A percentile compares a stretch with the other conserved stretches of the same genome.
Evolutionary conservation across 2,329 filamentous ascomycete species (phyloP).

Genomic region (Kalmusia sp.): DNA sequence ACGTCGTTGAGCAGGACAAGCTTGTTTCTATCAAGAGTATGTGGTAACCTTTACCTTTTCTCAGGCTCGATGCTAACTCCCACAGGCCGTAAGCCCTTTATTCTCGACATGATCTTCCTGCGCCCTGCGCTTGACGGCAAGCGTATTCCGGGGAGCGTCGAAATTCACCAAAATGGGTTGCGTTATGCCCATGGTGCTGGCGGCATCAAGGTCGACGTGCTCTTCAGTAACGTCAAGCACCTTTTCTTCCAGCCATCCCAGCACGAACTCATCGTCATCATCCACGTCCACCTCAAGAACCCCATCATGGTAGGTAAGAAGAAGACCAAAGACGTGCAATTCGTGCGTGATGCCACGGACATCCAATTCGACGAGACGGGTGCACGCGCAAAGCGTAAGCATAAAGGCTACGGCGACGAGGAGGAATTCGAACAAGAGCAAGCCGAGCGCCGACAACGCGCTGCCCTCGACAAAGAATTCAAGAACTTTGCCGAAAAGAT

Average conservation of each 20-base stretch:
- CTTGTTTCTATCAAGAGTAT: conserved; percentile 90
- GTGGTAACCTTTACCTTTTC: conserved; percentile 38
- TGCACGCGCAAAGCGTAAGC: conserved; percentile 89
- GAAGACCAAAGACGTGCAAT: conserved; percentile 98
- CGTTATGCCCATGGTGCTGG: conserved; percentile 82
- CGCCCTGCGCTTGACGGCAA: conserved; percentile 96
- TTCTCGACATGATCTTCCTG: conserved; percentile 93
- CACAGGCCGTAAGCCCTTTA: conserved; percentile 82
- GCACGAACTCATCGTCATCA: conserved; percentile 95
- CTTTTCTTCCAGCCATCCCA: conserved; percentile 98
- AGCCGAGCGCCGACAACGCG: conserved; percentile 88
- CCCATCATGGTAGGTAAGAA: conserved; percentile 98
- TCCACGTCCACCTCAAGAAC: conserved; percentile 97
- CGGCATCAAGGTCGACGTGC: conserved; percentile 85
- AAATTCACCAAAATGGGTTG: conserved; percentile 99
- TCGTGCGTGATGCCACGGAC: conserved; percentile 96
- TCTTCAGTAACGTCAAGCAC: conserved; percentile 98
- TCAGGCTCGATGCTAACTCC: conserved; percentile 17
- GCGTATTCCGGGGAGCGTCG: conserved; percentile 91
- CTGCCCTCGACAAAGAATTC: conserved; percentile 94
- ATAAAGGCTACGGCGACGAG: conserved; percentile 89
- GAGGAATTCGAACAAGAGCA: conserved; percentile 99
- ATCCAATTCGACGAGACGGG: conserved; percentile 99
- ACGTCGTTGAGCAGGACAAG: conserved; percentile 98
- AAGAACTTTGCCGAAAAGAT: conserved; percentile 98